Percentiles rank a stretch among this genome's conserved stretches.
phyloP scores from a whole-genome alignment of 345 rosid genomes.

The Brassica nigra region DNA sequence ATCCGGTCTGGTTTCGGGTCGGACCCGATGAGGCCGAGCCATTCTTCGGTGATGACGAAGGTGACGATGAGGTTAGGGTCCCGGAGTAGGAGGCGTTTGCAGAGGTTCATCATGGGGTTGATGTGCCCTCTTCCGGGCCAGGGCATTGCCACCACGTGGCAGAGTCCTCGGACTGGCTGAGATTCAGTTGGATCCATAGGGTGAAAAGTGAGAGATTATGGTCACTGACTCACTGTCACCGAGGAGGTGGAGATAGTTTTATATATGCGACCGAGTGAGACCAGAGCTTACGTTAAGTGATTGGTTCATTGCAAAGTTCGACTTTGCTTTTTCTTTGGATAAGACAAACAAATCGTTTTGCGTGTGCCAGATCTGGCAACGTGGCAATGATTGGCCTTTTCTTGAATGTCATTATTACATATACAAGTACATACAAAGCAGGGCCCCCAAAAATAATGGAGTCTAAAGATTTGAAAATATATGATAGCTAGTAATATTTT shows the following conservation, averaged over 20 bases:
- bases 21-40: slow-evolving; percentile 53
- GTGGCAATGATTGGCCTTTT: not conserved
- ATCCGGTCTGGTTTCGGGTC: slow-evolving; percentile 46
- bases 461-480: not conserved
- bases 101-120: slow-evolving; percentile 72
- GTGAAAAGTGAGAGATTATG: not conserved
- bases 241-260: not conserved
- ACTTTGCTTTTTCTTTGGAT: not conserved
- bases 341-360: not conserved
- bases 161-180: not conserved
- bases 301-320: slow-evolving; percentile 2
- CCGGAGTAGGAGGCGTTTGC: slow-evolving; percentile 47
- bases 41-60: slow-evolving; percentile 71
- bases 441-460: not conserved
- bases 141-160: slow-evolving; percentile 62
- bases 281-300: not conserved
- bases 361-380: slow-evolving; percentile 16
- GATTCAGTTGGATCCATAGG: not conserved
- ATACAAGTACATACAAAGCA: not conserved
- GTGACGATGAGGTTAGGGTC: slow-evolving; percentile 46
- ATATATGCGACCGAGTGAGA: not conserved
- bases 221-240: not conserved
- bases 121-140: slow-evolving; percentile 72
- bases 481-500: not conserved
- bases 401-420: not conserved